Percentiles rank a stretch among this genome's conserved stretches.
Evolutionary conservation across 768 basidiomycete species (phyloP).

Genomic region (Pluteus cervinus): DNA sequence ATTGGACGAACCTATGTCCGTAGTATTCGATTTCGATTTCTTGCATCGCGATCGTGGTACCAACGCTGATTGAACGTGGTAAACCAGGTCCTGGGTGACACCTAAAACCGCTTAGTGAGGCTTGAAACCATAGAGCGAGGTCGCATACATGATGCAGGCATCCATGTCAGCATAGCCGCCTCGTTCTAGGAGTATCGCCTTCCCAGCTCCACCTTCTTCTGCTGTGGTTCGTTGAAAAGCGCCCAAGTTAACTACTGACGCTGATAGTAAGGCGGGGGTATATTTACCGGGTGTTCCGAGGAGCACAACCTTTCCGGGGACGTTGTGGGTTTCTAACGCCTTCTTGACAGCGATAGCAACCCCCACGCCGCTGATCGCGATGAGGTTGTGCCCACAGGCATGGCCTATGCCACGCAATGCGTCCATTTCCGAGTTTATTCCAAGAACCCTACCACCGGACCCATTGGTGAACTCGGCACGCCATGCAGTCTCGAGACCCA

Average conservation of each 20-base stretch:
- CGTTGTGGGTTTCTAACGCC: conserved; percentile 55
- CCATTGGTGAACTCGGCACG: conserved; percentile 63
- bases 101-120: conserved; percentile 32
- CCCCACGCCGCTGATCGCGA: conserved; percentile 73
- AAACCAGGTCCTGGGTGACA: conserved; percentile 66
- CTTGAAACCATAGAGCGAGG: conserved; percentile 2
- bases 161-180: conserved; percentile 83
- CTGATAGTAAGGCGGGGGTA: conserved; percentile 1
- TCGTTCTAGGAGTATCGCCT: conserved; percentile 63
- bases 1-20: conserved; percentile 56
- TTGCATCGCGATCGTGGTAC: conserved; percentile 59
- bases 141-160: conserved; percentile 63
- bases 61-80: conserved; percentile 41
- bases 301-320: conserved; percentile 64
- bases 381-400: conserved; percentile 81
- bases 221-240: conserved; percentile 41
- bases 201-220: conserved; percentile 77
- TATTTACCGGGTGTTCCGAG: conserved; percentile 69
- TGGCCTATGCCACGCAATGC: conserved; percentile 52
- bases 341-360: conserved; percentile 68
- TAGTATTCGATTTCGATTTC: conserved; percentile 62
- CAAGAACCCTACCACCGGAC: conserved; percentile 56
- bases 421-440: conserved; percentile 80
- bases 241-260: conserved; percentile 8
- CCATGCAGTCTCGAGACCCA: conserved; percentile 73